Percentiles rank a stretch among this genome's conserved stretches.
phyloP scores from a whole-genome alignment of 1,284 basidiomycete species.

The Ustilago nuda region DNA sequence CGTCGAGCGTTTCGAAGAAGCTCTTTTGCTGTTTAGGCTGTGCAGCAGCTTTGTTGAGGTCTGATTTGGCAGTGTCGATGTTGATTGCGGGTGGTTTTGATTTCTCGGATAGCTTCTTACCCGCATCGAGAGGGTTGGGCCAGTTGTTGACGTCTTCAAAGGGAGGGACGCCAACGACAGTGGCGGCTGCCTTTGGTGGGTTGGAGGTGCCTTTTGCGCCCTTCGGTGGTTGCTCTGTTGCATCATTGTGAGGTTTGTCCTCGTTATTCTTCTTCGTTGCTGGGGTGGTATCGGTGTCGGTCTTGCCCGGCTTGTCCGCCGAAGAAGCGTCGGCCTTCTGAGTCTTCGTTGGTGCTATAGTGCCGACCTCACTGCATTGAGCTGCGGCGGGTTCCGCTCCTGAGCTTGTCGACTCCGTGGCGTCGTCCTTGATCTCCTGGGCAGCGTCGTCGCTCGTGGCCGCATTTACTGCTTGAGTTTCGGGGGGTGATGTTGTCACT shows the following conservation, averaged over 20 bases:
- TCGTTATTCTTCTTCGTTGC: conserved; percentile 8
- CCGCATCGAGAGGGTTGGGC: conserved; percentile 51
- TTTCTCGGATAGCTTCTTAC: conserved; percentile 31
- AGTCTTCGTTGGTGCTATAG: background rate
- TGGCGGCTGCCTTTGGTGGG: conserved; percentile 5
- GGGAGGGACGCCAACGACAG: conserved; percentile 17
- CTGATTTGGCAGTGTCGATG: conserved; percentile 7
- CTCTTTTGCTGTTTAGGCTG: conserved; percentile 22
- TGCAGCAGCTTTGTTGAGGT: background rate
- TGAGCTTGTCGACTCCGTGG: background rate
- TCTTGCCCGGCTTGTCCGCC: background rate
- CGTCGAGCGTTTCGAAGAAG: conserved; percentile 43
- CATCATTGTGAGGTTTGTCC: conserved; percentile 4
- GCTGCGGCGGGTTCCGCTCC: background rate
- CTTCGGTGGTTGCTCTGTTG: conserved; percentile 11
- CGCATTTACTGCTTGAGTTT: background rate
- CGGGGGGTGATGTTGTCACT: conserved; percentile 11
- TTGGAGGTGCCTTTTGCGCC: conserved; percentile 2
- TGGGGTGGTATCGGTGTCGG: background rate
- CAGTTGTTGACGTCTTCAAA: conserved; percentile 47
- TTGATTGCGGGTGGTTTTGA: background rate
- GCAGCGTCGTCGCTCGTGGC: background rate
- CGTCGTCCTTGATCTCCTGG: background rate
- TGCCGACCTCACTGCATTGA: background rate
- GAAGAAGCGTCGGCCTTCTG: background rate